Percentiles rank a stretch among this genome's conserved stretches.
Evolutionary conservation across 148 eudicot species (phyloP).

Genomic region (Vaccinium myrtillus): DNA sequence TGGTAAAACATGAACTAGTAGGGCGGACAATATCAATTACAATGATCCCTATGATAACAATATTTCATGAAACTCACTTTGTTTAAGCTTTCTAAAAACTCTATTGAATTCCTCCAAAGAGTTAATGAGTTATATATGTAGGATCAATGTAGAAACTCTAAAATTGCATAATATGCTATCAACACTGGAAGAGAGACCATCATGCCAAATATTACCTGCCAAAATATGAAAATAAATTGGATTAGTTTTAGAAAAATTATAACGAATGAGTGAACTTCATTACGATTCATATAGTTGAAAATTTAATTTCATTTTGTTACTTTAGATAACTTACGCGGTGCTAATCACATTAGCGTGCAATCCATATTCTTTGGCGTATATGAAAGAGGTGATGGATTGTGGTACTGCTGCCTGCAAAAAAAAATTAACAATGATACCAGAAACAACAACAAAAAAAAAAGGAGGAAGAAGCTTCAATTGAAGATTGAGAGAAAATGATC

Average conservation of each 20-base stretch:
- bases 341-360: conserved; percentile 83
- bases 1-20: not conserved
- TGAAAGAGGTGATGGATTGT: conserved; percentile 86
- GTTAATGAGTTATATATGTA: not conserved
- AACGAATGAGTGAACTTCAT: not conserved
- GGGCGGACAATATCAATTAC: not conserved
- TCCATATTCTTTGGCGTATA: conserved; percentile 84
- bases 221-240: not conserved
- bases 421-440: not conserved
- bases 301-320: not conserved
- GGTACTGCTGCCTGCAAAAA: conserved; percentile 76
- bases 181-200: conserved; percentile 84
- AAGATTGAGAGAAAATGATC: not conserved
- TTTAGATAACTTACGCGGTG: conserved; percentile 70
- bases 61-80: not conserved
- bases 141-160: conserved; percentile 39
- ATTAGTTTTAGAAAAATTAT: not conserved
- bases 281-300: not conserved
- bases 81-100: not conserved
- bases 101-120: too few relatives aligned
- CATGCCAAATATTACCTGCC: conserved; percentile 88
- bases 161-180: conserved; percentile 60
- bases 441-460: not conserved
- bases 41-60: not conserved
- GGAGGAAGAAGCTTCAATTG: not conserved